Evolutionary conservation across 805 yeast species (phyloP).

Genomic region (Sporopachydermia lactativora): DNA sequence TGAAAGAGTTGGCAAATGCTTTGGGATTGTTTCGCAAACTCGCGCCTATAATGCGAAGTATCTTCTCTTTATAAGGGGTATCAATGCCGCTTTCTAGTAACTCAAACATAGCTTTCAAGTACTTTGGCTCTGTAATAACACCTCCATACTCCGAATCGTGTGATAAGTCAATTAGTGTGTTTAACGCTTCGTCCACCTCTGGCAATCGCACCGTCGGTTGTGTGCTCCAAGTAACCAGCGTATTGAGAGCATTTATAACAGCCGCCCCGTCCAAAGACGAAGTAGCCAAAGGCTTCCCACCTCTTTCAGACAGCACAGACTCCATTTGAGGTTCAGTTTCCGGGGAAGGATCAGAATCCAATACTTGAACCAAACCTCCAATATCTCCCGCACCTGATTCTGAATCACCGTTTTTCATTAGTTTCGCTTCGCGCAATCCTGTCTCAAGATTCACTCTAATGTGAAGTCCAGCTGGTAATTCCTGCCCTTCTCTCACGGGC

Average conservation of each 20-base stretch:
- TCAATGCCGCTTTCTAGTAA: conserved; percentile 9
- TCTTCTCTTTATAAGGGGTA: conserved; percentile 29
- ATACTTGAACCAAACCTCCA: neutral
- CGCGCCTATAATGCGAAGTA: conserved; percentile 48
- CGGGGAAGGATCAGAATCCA: neutral
- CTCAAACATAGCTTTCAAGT: conserved; percentile 20
- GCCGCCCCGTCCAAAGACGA: neutral
- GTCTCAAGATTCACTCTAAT: conserved; percentile 65
- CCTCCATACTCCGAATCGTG: conserved; percentile 55
- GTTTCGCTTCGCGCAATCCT: conserved; percentile 53
- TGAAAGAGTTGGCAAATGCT: conserved; percentile 29
- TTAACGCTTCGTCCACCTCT: conserved; percentile 17
- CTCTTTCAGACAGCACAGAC: neutral
- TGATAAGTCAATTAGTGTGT: conserved; percentile 39
- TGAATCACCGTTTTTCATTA: conserved; percentile 24
- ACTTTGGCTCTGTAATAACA: conserved; percentile 23
- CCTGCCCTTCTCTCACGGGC: conserved; percentile 52
- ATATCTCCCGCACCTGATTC: conserved; percentile 5
- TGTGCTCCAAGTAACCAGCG: neutral
- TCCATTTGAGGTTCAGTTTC: neutral
- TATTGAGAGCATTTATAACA: neutral
- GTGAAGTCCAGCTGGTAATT: conserved; percentile 69
- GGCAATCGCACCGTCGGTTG: neutral
- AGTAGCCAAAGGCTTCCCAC: neutral
- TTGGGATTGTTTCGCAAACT: conserved; percentile 62